Percentiles rank a stretch among this genome's conserved stretches.
These are phyloP conservation scores for Penicillium sclerotigenum DNA, from an alignment of 2,329 filamentous ascomycete species.

Conservation along the genomic window DNA sequence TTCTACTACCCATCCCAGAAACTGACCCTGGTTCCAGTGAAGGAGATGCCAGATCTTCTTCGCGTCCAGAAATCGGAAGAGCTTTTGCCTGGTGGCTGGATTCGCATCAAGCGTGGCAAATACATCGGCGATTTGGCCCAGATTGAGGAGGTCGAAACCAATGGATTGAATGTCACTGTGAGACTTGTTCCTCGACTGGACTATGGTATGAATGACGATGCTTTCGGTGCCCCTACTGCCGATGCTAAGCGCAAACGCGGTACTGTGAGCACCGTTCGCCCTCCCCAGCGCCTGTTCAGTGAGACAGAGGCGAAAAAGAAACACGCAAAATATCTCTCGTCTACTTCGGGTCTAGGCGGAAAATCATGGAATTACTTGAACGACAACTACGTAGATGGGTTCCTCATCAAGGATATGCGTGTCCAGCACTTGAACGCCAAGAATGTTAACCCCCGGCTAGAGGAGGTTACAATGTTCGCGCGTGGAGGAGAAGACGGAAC, in stretches of 20 bases:
- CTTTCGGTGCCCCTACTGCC: slow-evolving; percentile 47
- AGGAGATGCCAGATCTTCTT: slow-evolving; percentile 96
- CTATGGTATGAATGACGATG: slow-evolving; percentile 84
- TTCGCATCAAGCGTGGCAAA: slow-evolving; percentile 77
- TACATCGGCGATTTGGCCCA: slow-evolving; percentile 89
- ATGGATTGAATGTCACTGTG: slow-evolving; percentile 83
- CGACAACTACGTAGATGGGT: slow-evolving; percentile 89
- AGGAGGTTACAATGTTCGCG: slow-evolving; percentile 94
- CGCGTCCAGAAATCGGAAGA: slow-evolving; percentile 82
- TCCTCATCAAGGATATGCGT: slow-evolving; percentile 90
- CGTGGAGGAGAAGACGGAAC: slow-evolving; percentile 86
- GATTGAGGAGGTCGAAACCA: slow-evolving; percentile 87
- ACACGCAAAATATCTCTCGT: slow-evolving; percentile 62
- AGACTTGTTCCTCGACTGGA: slow-evolving; percentile 86
- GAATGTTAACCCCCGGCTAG: slow-evolving; percentile 86
- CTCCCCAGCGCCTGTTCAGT: slow-evolving; percentile 87
- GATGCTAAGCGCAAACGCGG: slow-evolving; percentile 78
- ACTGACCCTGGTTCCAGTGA: slow-evolving; percentile 85
- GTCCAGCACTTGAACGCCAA: slow-evolving; percentile 81
- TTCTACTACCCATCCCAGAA: slow-evolving; percentile 88
- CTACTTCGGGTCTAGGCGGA: slow-evolving; percentile 52
- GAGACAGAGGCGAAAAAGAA: slow-evolving; percentile 89
- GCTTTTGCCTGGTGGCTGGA: slow-evolving; percentile 84
- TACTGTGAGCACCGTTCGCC: slow-evolving; percentile 58
- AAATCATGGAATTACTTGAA: slow-evolving; percentile 82